A percentile compares a stretch with the other conserved stretches of the same genome.
Conservation (phyloP, 306 rosid genomes). For the Sicyos baderoa region DNA sequence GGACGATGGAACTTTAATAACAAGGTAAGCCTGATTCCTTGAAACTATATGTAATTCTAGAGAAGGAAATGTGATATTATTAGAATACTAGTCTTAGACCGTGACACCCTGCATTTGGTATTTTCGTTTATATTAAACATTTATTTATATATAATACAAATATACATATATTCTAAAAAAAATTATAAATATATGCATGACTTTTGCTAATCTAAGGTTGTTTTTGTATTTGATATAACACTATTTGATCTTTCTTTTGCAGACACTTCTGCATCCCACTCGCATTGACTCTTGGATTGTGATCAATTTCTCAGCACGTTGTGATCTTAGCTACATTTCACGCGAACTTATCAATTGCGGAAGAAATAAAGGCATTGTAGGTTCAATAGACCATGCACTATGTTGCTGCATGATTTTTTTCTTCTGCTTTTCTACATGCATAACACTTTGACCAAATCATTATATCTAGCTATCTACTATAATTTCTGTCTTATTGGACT, state of each 20-base stretch:
- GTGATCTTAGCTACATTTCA: constrained; percentile 72
- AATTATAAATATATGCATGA: neutral
- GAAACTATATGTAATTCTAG: neutral
- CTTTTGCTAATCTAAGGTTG: neutral
- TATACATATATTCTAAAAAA: too few relatives aligned
- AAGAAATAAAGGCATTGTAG: constrained; percentile 80
- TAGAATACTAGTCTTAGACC: neutral
- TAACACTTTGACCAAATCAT: neutral
- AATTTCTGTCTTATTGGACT: constrained; percentile 20
- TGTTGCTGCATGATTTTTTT: neutral
- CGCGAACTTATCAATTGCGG: constrained; percentile 94
- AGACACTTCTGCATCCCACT: constrained; percentile 59
- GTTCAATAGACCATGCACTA: constrained; percentile 19
- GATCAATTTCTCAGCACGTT: constrained; percentile 83
- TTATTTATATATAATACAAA: too few relatives aligned
- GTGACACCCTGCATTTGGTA: neutral
- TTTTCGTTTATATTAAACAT: too few relatives aligned
- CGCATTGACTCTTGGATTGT: constrained; percentile 57
- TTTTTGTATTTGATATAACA: constrained; percentile 16
- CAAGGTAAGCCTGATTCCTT: constrained; percentile 40
- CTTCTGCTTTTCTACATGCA: constrained; percentile 19
- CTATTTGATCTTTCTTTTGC: constrained; percentile 17
- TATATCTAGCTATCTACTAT: constrained; percentile 21
- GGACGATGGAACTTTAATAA: constrained; percentile 89
- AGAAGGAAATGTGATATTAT: neutral